These are phyloP conservation scores for Jatropha curcas DNA, from an alignment of 345 rosid genomes.

Conservation along the genomic window DNA sequence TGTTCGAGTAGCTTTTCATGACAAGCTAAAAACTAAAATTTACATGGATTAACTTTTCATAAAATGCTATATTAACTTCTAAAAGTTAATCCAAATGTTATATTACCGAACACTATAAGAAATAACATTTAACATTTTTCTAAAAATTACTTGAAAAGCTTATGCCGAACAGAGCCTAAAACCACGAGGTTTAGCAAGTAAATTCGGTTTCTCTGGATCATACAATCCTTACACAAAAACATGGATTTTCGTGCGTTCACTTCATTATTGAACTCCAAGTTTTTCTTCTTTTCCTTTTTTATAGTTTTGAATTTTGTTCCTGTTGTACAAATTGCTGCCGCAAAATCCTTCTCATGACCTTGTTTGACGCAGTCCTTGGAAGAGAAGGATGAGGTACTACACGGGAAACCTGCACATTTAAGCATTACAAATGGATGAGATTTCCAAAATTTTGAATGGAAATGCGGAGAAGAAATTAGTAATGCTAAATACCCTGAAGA, in stretches of 20 bases:
- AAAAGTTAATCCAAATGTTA: no score
- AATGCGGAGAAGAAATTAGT: background rate
- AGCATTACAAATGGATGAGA: background rate
- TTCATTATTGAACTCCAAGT: background rate
- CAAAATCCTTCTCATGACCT: conserved; percentile 94
- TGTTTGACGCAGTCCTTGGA: conserved; percentile 89
- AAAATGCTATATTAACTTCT: no score
- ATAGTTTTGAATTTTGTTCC: conserved; percentile 58
- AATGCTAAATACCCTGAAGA: conserved; percentile 60
- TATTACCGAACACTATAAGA: no score
- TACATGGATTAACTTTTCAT: no score
- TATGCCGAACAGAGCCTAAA: no score
- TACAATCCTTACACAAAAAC: background rate
- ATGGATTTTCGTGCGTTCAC: background rate
- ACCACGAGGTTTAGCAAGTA: no score
- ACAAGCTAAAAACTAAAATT: no score
- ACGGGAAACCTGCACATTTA: conserved; percentile 55
- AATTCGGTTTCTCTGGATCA: background rate
- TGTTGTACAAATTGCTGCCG: conserved; percentile 57
- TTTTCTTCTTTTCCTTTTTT: no score
- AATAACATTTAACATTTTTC: no score
- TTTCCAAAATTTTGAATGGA: background rate
- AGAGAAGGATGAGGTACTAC: conserved; percentile 58
- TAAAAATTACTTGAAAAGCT: no score
- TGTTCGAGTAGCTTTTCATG: no score